Percentiles rank a stretch among this genome's conserved stretches.
phyloP scores from a whole-genome alignment of 108 stramenopile species.

The Cyclotella sp. region DNA sequence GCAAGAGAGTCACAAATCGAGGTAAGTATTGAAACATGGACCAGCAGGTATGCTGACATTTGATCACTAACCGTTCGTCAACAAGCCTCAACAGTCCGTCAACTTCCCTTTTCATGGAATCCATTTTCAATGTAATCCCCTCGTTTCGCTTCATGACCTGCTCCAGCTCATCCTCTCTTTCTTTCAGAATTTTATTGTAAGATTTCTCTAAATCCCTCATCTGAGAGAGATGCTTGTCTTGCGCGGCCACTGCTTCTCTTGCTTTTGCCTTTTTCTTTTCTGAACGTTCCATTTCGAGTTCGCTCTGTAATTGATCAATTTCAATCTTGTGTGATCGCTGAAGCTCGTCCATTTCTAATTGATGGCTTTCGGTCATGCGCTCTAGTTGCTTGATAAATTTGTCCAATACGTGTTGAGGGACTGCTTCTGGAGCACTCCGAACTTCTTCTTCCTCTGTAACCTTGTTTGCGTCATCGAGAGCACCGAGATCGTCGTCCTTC shows the following conservation, averaged over 20 bases:
- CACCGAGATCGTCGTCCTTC: not conserved
- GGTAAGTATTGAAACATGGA: not conserved
- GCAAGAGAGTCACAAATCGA: not conserved
- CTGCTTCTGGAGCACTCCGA: not conserved
- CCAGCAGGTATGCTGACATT: not conserved
- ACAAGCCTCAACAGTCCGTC: constrained; percentile 62
- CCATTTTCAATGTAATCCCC: constrained; percentile 55
- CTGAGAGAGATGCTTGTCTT: constrained; percentile 54
- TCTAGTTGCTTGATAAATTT: constrained; percentile 81
- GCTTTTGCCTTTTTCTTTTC: constrained; percentile 50
- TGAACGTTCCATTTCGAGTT: constrained; percentile 27
- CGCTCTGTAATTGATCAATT: constrained; percentile 40
- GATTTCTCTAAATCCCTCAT: constrained; percentile 55
- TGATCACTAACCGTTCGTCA: constrained; percentile 51
- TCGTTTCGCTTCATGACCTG: constrained; percentile 51
- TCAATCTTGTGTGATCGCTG: constrained; percentile 54
- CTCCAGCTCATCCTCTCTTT: constrained; percentile 52
- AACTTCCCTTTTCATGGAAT: constrained; percentile 68
- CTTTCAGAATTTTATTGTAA: constrained; percentile 29
- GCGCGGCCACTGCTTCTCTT: constrained; percentile 43
- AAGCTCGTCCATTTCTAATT: constrained; percentile 61
- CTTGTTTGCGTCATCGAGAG: not conserved
- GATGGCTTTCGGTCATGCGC: constrained; percentile 80
- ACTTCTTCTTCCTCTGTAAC: not conserved
- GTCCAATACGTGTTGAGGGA: constrained; percentile 56